Evolutionary conservation across 371 early-diverging fungal genomes (phyloP).

Genomic region (Haplosporangium sp.): DNA sequence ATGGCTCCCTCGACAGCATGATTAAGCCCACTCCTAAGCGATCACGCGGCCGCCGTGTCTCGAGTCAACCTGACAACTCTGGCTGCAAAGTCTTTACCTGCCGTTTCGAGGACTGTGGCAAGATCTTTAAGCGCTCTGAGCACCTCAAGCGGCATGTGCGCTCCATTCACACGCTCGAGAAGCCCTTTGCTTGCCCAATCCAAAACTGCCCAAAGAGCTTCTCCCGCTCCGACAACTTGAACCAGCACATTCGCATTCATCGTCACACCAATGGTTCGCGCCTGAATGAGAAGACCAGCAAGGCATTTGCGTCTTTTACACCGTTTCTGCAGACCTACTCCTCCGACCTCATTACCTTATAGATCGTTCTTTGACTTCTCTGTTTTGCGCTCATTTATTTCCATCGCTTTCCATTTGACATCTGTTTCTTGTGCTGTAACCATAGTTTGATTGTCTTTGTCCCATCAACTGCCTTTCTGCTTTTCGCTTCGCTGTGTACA

Average conservation of each 20-base stretch:
- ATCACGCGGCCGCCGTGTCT: conserved; percentile 68
- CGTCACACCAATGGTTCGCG: conserved; percentile 35
- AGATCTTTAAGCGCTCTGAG: conserved; percentile 85
- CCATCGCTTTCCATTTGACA: conserved; percentile 7
- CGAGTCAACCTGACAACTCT: conserved; percentile 58
- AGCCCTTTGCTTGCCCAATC: conserved; percentile 73
- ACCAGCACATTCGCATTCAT: conserved; percentile 77
- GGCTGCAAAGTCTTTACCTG: conserved; percentile 65
- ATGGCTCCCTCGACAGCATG: not conserved
- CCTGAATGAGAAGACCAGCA: conserved; percentile 20
- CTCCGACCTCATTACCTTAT: conserved; percentile 25
- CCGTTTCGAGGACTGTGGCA: conserved; percentile 69
- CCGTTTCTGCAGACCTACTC: conserved; percentile 45
- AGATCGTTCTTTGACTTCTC: conserved; percentile 7
- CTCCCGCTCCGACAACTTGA: conserved; percentile 86
- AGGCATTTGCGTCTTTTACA: conserved; percentile 35
- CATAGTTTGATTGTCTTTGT: not conserved
- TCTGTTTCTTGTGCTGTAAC: conserved; percentile 5
- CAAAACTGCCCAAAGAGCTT: conserved; percentile 84
- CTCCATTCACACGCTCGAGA: conserved; percentile 69
- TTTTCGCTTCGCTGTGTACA: too few species aligned
- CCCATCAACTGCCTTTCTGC: not conserved
- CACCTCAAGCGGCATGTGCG: conserved; percentile 85
- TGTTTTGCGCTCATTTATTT: conserved; percentile 2
- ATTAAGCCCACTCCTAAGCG: conserved; percentile 56